These are phyloP conservation scores for Handroanthus guayacan DNA, from an alignment of 257 asterid species.

Conservation along the genomic window DNA sequence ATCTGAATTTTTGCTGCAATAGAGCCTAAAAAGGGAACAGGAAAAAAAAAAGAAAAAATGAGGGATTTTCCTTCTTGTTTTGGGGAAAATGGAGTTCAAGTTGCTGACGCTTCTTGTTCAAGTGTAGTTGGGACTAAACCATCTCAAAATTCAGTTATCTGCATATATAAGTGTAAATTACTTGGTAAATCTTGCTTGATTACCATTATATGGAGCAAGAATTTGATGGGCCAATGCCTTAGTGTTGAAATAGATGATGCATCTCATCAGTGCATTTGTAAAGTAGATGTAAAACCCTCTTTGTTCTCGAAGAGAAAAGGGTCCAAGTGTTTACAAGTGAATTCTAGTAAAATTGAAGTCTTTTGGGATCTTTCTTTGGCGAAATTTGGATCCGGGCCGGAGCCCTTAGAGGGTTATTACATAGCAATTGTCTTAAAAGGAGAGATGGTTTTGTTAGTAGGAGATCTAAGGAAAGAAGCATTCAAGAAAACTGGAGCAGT, in stretches of 20 bases:
- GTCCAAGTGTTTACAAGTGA: conserved; percentile 61
- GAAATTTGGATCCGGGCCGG: conserved; percentile 87
- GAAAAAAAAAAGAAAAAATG: conserved; percentile 53
- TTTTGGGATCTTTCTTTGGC: conserved; percentile 86
- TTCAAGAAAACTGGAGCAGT: conserved; percentile 69
- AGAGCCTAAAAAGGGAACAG: neutral
- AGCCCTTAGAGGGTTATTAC: conserved; percentile 84
- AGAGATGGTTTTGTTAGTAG: conserved; percentile 70
- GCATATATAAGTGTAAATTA: conserved; percentile 71
- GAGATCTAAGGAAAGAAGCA: conserved; percentile 88
- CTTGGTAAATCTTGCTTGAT: conserved; percentile 74
- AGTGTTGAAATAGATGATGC: conserved; percentile 82
- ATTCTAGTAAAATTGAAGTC: conserved; percentile 65
- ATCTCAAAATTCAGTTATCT: conserved; percentile 75
- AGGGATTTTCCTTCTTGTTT: conserved; percentile 98
- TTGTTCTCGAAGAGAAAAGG: conserved; percentile 88
- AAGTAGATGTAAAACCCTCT: conserved; percentile 88
- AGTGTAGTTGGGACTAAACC: conserved; percentile 52
- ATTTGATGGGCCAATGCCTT: conserved; percentile 89
- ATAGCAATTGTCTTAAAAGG: conserved; percentile 68
- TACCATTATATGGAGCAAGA: conserved; percentile 79
- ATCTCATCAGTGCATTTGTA: conserved; percentile 75
- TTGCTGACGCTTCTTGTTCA: conserved; percentile 92
- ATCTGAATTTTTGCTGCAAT: conserved; percentile 34
- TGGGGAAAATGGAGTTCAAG: conserved; percentile 95